Evolutionary conservation across 2,329 filamentous ascomycete genomes (phyloP).

Genomic region (Fusarium algeriense): DNA sequence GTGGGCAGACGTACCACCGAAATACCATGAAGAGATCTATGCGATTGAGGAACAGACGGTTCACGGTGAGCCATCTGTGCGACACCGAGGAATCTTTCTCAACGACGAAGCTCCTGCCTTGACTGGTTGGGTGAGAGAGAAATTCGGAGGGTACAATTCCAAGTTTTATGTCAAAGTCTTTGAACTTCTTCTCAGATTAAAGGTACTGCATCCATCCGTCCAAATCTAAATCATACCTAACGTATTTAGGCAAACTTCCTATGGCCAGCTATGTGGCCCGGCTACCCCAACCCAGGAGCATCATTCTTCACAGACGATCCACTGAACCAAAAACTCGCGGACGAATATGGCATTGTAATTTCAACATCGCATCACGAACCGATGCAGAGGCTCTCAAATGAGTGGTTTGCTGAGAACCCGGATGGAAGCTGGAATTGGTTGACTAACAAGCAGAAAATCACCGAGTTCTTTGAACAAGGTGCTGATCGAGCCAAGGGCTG

Average conservation of each 20-base stretch:
- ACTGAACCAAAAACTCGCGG: slow-evolving; percentile 68
- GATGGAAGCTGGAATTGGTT: slow-evolving; percentile 38
- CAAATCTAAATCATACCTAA: fast-evolving
- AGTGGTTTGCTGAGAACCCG: slow-evolving; percentile 24
- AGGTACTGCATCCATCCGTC: neutral
- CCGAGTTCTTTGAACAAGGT: slow-evolving; percentile 26
- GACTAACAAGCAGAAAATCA: slow-evolving; percentile 29
- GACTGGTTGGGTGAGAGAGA: slow-evolving; percentile 67
- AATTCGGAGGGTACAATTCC: slow-evolving; percentile 63
- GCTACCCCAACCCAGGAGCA: slow-evolving; percentile 59
- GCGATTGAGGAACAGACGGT: slow-evolving; percentile 3
- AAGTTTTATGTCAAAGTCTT: slow-evolving; percentile 73
- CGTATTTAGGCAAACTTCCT: slow-evolving; percentile 66
- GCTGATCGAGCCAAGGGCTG: slow-evolving; percentile 4
- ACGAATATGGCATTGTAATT: slow-evolving; percentile 49
- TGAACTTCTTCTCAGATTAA: slow-evolving; percentile 60
- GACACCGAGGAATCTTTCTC: slow-evolving; percentile 72
- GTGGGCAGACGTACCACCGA: slow-evolving; percentile 39
- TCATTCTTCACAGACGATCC: slow-evolving; percentile 74
- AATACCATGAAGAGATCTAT: slow-evolving; percentile 1
- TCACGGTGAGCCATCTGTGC: slow-evolving; percentile 66
- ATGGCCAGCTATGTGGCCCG: slow-evolving; percentile 76
- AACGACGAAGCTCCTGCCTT: slow-evolving; percentile 65
- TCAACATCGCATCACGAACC: slow-evolving; percentile 37
- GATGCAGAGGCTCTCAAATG: slow-evolving; percentile 33